Evolutionary conservation across 1,284 basidiomycete genomes (phyloP), one percentile per base, ranked within the genome.

Genomic region (Cutaneotrichosporon sp.): DNA sequence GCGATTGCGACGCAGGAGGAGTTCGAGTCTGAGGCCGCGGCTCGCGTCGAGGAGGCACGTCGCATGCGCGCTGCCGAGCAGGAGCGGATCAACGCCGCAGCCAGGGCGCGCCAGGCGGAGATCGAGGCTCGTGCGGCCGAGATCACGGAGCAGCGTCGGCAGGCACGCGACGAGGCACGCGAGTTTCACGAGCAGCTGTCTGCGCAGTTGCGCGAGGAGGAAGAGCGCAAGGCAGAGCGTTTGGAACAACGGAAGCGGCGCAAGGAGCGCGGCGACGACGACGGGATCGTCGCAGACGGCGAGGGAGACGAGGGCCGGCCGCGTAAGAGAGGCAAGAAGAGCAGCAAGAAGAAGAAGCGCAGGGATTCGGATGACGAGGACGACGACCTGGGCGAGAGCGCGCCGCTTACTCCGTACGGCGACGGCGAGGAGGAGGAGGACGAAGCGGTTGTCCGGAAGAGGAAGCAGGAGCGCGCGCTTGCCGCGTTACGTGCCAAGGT

Each of bases 121-220:
- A 62, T 75, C n/a, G 64, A 86, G 59, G 79, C 81, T 53, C 76
- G 84, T 63, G 84, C 83, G 0, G 84, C 85, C 63, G 82, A 82
- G 64, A 75, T 90, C 12, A 85, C 85, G 0, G 86, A 87, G 65
- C 80, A 86, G 62, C 82, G 90, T 10, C 80, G 83, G 34, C 68
- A 80, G 47, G 87, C 86, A 24, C 78, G 86, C n/a, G 88, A 88
- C 67, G 83, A 90, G 68, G 87, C 70, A 20, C 57, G 82, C 82
- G 70, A 83, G 80, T 75, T 72, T 70, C 64, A 72, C 59, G 67
- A 74, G 46, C 83, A 71, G 60, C 54, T 68, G 41, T 59, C 54
- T 46, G 57, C 55, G 74, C 68, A 57, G 51, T 58, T 58, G 60
- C 72, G 75, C 45, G 71, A 77, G 60, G 66, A 80, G 67, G 66